Evolutionary conservation across 2,329 filamentous ascomycete genomes (phyloP), one percentile per base, ranked within the genome.

Genomic region (Xylariales sp.): DNA sequence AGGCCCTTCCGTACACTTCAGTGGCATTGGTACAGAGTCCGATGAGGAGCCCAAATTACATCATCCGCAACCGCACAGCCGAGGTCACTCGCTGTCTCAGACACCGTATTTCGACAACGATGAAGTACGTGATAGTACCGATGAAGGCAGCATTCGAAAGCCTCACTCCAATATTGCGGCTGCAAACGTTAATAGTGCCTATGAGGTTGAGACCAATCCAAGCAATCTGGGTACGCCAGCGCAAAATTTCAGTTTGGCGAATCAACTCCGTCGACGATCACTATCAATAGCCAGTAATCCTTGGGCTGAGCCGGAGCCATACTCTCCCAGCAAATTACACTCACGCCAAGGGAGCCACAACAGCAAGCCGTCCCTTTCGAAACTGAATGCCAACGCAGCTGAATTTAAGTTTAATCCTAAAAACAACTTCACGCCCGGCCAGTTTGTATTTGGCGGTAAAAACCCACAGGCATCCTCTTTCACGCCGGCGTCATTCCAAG

Each of bases 321-420:
- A 78, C 49, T 74, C 80, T 32, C 77, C 78, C 52, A 80, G 79
- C 72, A 75, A 77, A 32, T 73, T 78, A 32, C 74, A 78, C 28
- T 76, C 81, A 36, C 81, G 82, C 50, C 81, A 80, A 16, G 81
- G 83, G 10, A 87, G 86, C 70, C 91, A 94, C 75, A 85, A 84
- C 18, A 91, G 90, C 76, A 93, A 91, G 74, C 84, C 89, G 3
- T 94, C 89, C 0, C 80, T 90, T 50, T 93, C 93, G 0, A 94
- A 90, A 72, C 86, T 98, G 73, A 98, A 98, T 74, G 94, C 97
- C 36, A 89, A 91, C 69, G 95, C 95, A 0, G 92, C 94, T 54
- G 93, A 96, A 75, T 97, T 97, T 83, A 93, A 91, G 74, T 95
- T 95, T 80, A 87, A 88, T 69, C 87, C 86, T 8, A 78, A 80